Conservation (phyloP, 192 early-diverging fungal species). For the Backusella sp. region DNA sequence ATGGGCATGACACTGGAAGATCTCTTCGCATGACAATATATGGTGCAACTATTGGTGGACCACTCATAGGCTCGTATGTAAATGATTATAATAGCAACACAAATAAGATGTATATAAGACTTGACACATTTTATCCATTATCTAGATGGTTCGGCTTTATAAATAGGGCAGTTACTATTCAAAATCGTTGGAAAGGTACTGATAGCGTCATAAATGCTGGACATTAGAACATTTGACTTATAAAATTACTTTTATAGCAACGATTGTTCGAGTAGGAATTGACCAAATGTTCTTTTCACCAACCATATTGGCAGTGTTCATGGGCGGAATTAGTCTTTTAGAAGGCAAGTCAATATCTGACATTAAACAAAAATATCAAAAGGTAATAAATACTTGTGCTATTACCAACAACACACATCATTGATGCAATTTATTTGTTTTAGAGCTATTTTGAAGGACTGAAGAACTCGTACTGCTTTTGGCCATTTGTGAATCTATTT, state of each 20-base stretch:
- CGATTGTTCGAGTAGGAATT: background rate
- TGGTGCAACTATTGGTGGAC: slow-evolving; percentile 20
- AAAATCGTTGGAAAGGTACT: slow-evolving; percentile 8
- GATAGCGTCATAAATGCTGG: background rate
- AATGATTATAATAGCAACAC: too few species aligned
- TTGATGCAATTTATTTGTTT: background rate
- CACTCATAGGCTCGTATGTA: slow-evolving; percentile 5
- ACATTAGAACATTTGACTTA: background rate
- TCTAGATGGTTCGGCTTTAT: slow-evolving; percentile 15
- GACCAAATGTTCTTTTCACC: slow-evolving; percentile 23
- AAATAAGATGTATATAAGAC: too few species aligned
- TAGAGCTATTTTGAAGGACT: slow-evolving; percentile 22
- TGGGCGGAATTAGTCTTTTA: slow-evolving; percentile 19
- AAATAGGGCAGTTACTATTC: slow-evolving; percentile 6
- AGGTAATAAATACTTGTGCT: background rate
- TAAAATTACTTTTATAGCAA: background rate
- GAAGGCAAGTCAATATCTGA: slow-evolving; percentile 5
- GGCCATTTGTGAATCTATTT: slow-evolving; percentile 25
- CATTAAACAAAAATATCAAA: slow-evolving; percentile 21
- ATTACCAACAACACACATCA: background rate
- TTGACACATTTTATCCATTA: too few species aligned
- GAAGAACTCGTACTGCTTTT: slow-evolving; percentile 19
- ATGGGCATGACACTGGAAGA: slow-evolving; percentile 15
- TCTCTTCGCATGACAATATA: slow-evolving; percentile 18
- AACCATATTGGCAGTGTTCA: slow-evolving; percentile 11